Conservation (phyloP, 192 early-diverging fungal species). For the Podila epicladia region DNA sequence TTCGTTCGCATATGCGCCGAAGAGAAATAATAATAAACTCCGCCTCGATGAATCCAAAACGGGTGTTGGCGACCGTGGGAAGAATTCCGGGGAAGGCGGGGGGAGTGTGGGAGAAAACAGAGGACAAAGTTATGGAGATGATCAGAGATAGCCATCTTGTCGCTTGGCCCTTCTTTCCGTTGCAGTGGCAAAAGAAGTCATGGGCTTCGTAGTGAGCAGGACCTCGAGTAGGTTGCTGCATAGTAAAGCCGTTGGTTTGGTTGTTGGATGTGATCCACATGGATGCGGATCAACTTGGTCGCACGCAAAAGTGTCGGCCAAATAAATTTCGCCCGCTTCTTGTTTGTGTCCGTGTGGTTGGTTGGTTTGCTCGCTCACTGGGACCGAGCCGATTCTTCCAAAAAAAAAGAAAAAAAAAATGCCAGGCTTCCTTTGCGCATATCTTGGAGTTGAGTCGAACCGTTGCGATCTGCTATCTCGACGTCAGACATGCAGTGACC, state of each 20-base stretch:
- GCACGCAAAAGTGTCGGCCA: too few relatives aligned
- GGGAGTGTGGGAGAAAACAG: conserved; percentile 3
- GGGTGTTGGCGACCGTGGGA: conserved; percentile 3
- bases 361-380: not conserved
- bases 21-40: not conserved
- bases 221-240: too few relatives aligned
- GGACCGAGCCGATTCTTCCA: not conserved
- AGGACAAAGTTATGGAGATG: not conserved
- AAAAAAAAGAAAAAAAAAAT: too few relatives aligned
- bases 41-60: not conserved
- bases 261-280: too few relatives aligned
- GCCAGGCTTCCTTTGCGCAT: not conserved
- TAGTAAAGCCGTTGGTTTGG: too few relatives aligned
- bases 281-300: too few relatives aligned
- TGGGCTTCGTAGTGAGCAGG: too few relatives aligned
- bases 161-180: not conserved
- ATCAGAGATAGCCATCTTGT: conserved; percentile 1
- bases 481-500: too few relatives aligned
- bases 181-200: not conserved
- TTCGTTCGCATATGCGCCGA: too few relatives aligned
- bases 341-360: not conserved
- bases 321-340: too few relatives aligned
- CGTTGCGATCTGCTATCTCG: not conserved
- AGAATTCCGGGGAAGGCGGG: not conserved
- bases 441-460: not conserved